A percentile compares a stretch with the other conserved stretches of the same genome.
Conservation (phyloP, 2,329 filamentous ascomycete species). For the Fusarium penzigii region DNA sequence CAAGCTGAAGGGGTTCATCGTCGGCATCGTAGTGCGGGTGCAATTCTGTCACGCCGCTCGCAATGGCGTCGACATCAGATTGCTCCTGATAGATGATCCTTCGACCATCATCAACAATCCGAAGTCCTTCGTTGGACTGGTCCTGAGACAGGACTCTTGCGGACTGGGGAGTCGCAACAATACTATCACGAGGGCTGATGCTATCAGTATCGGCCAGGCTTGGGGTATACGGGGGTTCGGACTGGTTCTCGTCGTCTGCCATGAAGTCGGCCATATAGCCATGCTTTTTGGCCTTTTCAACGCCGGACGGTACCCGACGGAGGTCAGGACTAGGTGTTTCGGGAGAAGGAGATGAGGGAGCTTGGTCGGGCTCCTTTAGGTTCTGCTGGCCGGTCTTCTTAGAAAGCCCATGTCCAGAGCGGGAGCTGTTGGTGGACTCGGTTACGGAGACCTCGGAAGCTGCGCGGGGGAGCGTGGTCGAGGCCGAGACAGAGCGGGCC, state of each 20-base stretch:
- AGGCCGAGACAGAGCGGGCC: slow-evolving; percentile 15
- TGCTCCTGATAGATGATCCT: slow-evolving; percentile 31
- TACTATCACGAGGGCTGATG: slow-evolving; percentile 30
- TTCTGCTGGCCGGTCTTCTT: slow-evolving; percentile 25
- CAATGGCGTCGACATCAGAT: slow-evolving; percentile 26
- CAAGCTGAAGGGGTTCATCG: slow-evolving; percentile 25
- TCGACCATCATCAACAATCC: slow-evolving; percentile 29
- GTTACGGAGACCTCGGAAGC: slow-evolving; percentile 21
- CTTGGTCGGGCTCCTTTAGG: slow-evolving; percentile 19
- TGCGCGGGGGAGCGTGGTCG: slow-evolving; percentile 7
- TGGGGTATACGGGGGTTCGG: slow-evolving; percentile 32
- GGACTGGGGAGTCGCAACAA: slow-evolving; percentile 27
- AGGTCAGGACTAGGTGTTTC: slow-evolving; percentile 17
- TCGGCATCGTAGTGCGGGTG: slow-evolving; percentile 23
- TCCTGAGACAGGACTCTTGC: slow-evolving; percentile 18
- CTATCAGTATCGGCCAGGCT: slow-evolving; percentile 34
- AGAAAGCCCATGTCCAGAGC: slow-evolving; percentile 23
- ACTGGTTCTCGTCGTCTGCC: slow-evolving; percentile 31
- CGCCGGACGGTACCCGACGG: slow-evolving; percentile 26
- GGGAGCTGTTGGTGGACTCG: slow-evolving; percentile 23
- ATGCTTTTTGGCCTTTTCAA: slow-evolving; percentile 30
- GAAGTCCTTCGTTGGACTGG: slow-evolving; percentile 30
- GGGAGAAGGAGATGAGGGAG: slow-evolving; percentile 13
- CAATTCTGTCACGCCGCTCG: slow-evolving; percentile 23
- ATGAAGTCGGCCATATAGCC: slow-evolving; percentile 31